phyloP scores from a whole-genome alignment of 192 early-diverging fungal species.

The Backusella parvicylindrica region DNA sequence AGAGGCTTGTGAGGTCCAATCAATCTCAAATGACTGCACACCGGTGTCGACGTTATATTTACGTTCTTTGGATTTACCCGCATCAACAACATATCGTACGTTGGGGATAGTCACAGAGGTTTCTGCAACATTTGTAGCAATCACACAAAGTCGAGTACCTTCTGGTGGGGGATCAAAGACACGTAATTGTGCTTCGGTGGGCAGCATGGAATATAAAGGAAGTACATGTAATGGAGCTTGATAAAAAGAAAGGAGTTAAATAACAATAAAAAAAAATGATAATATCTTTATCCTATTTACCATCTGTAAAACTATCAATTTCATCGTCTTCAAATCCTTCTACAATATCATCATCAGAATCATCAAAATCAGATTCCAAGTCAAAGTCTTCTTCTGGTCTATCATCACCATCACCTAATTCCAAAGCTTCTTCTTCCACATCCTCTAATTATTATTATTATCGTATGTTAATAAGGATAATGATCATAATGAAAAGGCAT shows the following conservation, averaged over 20 bases:
- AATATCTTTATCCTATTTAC: slow-evolving; percentile 6
- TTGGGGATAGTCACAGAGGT: slow-evolving; percentile 96
- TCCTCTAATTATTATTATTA: slow-evolving; percentile 39
- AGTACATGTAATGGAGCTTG: slow-evolving; percentile 82
- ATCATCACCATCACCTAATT: slow-evolving; percentile 53
- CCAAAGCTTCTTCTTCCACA: slow-evolving; percentile 59
- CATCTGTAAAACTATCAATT: slow-evolving; percentile 57
- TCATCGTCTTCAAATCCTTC: slow-evolving; percentile 60
- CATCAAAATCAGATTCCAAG: slow-evolving; percentile 39
- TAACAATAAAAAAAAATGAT: background rate
- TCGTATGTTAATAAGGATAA: too few relatives aligned
- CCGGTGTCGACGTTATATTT: slow-evolving; percentile 81
- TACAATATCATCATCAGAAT: slow-evolving; percentile 49
- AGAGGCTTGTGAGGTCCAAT: slow-evolving; percentile 93
- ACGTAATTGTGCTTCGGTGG: slow-evolving; percentile 85
- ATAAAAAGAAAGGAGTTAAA: background rate
- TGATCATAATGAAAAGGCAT: too few relatives aligned
- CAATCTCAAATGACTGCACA: slow-evolving; percentile 84
- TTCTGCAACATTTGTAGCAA: slow-evolving; percentile 99
- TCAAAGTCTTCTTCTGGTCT: slow-evolving; percentile 44
- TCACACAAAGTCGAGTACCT: slow-evolving; percentile 86
- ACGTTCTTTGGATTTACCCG: slow-evolving; percentile 91
- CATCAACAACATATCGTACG: slow-evolving; percentile 93
- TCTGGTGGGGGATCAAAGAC: slow-evolving; percentile 89
- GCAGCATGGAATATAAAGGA: slow-evolving; percentile 95